Base-by-base conservation (phyloP, 441 rosid species). In the Capsella rubella region DNA sequence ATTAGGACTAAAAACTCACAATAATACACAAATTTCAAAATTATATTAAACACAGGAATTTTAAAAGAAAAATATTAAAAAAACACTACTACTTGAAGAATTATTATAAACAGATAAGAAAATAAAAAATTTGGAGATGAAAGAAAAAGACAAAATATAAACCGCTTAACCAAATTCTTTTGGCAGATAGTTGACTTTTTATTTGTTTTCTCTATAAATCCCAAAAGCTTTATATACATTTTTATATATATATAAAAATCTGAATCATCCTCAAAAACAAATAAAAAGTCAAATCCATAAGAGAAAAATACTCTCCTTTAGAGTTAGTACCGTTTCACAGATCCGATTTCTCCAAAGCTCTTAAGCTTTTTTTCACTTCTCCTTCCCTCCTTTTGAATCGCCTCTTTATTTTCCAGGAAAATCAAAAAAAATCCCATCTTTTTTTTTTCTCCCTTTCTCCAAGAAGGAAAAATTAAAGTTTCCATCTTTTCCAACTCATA, bases 181-280 rank as follows among this genome's bases (percentile, higher is more conserved):
- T 62, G 28, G 77, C 66, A 67, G 81, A 72, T 72, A 78, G 81
- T 78, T 78, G 81, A 78, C 81, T 78, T 78, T 72, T 10, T 37
- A 35, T 77, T 57, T 72, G 77, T 71, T 66, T 50, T 50, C 28
- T 72, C 53, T 60, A 52, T 52, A 72, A 50, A 21, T 3, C 45
- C 58, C 13, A 5, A 63, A 64, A 29, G 45, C 0, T 28, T 37
- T 37, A 37, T 37, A 3, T 39, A 2, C 3, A 39, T 13, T 42
- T 8, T 51, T 4, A 2, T 35, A 49, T 13, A 7, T 61, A 61
- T 34, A 32, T 1, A 34, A 6, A 34, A 34, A 56, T 54, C 79
- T 47, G 75, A 70, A 64, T 54, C 70, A 0, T 13, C 11, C 14
- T 9, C 34, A 45, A 7, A 34, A 34, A 34, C 8, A 59, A 78